Percentiles rank a stretch among this genome's conserved stretches.
Conservation (phyloP, 495 filamentous ascomycete genomes). For the Jackrogersella multiformis region DNA sequence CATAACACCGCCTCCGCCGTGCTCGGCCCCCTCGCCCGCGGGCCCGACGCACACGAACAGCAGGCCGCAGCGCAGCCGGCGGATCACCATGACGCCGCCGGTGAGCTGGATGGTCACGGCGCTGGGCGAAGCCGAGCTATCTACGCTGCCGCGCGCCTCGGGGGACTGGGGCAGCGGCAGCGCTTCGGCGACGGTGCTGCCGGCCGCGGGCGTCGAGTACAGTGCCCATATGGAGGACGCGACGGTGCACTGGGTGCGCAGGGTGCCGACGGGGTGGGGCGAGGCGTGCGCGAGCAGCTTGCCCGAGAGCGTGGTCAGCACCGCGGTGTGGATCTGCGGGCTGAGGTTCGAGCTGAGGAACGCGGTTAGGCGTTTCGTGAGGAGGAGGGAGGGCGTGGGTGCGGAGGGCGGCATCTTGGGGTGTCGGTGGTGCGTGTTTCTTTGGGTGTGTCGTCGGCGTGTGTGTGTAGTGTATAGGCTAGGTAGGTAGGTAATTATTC, state of each 20-base stretch:
- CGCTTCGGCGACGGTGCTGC: slow-evolving; percentile 23
- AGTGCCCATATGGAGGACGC: slow-evolving; percentile 58
- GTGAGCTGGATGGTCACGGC: slow-evolving; percentile 59
- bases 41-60: slow-evolving; percentile 64
- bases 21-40: slow-evolving; percentile 13
- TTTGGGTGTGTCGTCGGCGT: background rate
- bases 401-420: slow-evolving; percentile 41
- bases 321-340: slow-evolving; percentile 51
- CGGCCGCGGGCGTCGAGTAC: slow-evolving; percentile 41
- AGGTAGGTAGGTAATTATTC: background rate
- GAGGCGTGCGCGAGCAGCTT: slow-evolving; percentile 61
- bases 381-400: slow-evolving; percentile 56
- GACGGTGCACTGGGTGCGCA: slow-evolving; percentile 59
- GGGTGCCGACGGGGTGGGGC: slow-evolving; percentile 49
- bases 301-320: slow-evolving; percentile 57
- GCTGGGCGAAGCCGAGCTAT: slow-evolving; percentile 25
- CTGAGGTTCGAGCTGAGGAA: slow-evolving; percentile 61
- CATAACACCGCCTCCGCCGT: background rate
- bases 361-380: slow-evolving; percentile 57
- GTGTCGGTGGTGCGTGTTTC: slow-evolving; percentile 8
- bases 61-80: slow-evolving; percentile 58
- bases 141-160: background rate
- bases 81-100: slow-evolving; percentile 58
- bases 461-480: background rate
- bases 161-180: slow-evolving; percentile 19